Conservation (phyloP, 106 monocot genomes). For the Apostasia shenzhenica region DNA sequence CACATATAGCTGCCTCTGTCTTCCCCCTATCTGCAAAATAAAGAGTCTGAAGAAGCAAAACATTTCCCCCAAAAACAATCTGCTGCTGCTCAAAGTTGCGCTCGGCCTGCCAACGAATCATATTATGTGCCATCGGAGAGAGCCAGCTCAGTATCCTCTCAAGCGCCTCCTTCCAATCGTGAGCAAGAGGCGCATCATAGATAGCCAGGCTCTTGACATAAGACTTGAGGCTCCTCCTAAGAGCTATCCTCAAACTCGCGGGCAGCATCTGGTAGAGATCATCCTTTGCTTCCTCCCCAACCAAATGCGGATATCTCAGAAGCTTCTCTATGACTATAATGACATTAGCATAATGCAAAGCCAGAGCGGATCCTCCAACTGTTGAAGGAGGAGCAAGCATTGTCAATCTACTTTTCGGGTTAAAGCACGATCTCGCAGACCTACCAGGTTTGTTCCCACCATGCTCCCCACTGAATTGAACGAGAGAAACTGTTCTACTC, state of each 20-base stretch:
- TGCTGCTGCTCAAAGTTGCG: conserved; percentile 85
- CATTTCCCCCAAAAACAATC: conserved; percentile 46
- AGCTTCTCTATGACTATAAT: conserved; percentile 91
- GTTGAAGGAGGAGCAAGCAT: conserved; percentile 58
- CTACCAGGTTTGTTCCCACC: conserved; percentile 10
- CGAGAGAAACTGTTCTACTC: conserved; percentile 4
- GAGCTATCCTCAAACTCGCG: conserved; percentile 34
- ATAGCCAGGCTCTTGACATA: conserved; percentile 71
- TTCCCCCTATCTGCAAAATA: conserved; percentile 92
- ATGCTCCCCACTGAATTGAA: conserved; percentile 21
- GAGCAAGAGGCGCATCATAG: conserved; percentile 82
- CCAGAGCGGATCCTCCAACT: conserved; percentile 71
- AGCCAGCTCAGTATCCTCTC: conserved; percentile 72
- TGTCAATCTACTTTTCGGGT: conserved; percentile 50
- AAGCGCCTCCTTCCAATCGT: conserved; percentile 74
- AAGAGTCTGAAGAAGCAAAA: conserved; percentile 70
- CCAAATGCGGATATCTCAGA: conserved; percentile 65
- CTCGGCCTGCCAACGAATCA: conserved; percentile 95
- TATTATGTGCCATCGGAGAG: conserved; percentile 86
- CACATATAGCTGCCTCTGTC: conserved; percentile 68
- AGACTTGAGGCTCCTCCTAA: conserved; percentile 58
- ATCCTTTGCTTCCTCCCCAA: conserved; percentile 88
- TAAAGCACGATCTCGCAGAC: conserved; percentile 15
- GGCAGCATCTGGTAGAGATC: conserved; percentile 95
- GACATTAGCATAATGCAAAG: conserved; percentile 83